Conservation (phyloP, 2,329 filamentous ascomycete species). For the Xylaria sp. region DNA sequence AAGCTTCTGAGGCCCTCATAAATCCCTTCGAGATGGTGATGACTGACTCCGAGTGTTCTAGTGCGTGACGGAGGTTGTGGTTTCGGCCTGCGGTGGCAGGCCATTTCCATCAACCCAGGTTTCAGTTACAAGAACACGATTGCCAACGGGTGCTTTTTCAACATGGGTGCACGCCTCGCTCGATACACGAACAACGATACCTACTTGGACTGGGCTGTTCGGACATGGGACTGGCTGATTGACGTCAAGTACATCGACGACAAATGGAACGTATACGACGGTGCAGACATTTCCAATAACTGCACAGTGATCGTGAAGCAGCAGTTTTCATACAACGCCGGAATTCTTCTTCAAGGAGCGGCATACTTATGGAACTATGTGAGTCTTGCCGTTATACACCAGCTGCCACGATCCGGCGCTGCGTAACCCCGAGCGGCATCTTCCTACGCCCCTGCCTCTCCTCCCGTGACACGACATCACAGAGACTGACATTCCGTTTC, state of each 20-base stretch:
- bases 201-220: slow-evolving; percentile 70
- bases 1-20: no score
- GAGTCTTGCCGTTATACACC: slow-evolving; percentile 28
- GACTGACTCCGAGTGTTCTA: no score
- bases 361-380: slow-evolving; percentile 58
- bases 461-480: background rate
- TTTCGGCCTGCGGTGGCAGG: slow-evolving; percentile 75
- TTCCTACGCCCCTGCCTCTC: background rate
- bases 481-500: slow-evolving; percentile 6
- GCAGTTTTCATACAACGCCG: slow-evolving; percentile 65
- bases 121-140: slow-evolving; percentile 57
- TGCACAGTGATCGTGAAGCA: slow-evolving; percentile 59
- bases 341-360: slow-evolving; percentile 57
- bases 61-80: slow-evolving; percentile 69
- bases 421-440: background rate
- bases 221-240: slow-evolving; percentile 65
- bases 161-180: slow-evolving; percentile 67
- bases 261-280: slow-evolving; percentile 61
- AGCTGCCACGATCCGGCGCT: background rate
- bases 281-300: slow-evolving; percentile 55
- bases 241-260: slow-evolving; percentile 57
- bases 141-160: slow-evolving; percentile 61
- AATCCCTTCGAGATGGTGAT: no score
- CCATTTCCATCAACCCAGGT: slow-evolving; percentile 68
- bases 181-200: slow-evolving; percentile 72